Evolutionary conservation across 768 basidiomycete genomes (phyloP).

Genomic region (Tricholoma hemisulphureum): DNA sequence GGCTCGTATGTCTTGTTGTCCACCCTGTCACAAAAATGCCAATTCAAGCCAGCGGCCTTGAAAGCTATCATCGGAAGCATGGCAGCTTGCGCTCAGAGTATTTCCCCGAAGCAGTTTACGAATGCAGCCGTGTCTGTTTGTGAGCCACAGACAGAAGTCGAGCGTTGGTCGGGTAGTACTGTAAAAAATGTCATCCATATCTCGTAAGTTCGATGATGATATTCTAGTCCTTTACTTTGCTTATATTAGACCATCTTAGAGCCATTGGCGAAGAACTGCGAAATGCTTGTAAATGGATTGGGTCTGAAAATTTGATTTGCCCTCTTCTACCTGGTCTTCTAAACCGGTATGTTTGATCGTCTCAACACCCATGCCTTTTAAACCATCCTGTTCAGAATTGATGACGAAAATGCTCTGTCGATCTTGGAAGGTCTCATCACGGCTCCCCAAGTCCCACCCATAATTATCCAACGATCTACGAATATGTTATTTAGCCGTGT

Average conservation of each 20-base stretch:
- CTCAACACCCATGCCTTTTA: not conserved
- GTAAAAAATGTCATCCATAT: conserved; percentile 44
- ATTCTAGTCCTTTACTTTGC: not conserved
- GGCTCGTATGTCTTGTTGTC: conserved; percentile 74
- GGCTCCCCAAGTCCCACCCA: conserved; percentile 30
- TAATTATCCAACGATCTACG: conserved; percentile 32
- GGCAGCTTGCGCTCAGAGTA: conserved; percentile 45
- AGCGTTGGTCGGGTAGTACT: conserved; percentile 42
- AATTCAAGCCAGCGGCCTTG: conserved; percentile 56
- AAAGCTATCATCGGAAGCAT: conserved; percentile 57
- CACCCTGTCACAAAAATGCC: conserved; percentile 64
- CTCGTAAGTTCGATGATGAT: conserved; percentile 39
- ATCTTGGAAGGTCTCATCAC: conserved; percentile 41
- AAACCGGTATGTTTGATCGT: conserved; percentile 25
- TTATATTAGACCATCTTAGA: conserved; percentile 30
- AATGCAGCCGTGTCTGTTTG: conserved; percentile 66
- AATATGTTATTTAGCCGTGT: conserved; percentile 26
- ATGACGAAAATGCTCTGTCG: conserved; percentile 26
- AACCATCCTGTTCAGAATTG: conserved; percentile 24
- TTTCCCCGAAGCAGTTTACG: conserved; percentile 58
- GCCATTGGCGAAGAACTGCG: conserved; percentile 47
- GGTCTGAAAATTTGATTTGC: conserved; percentile 54
- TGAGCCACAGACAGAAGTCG: conserved; percentile 56
- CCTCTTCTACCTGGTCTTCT: conserved; percentile 49
- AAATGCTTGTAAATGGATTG: conserved; percentile 44